Evolutionary conservation across 2,329 filamentous ascomycete genomes (phyloP).

Genomic region (Colletotrichum lini): DNA sequence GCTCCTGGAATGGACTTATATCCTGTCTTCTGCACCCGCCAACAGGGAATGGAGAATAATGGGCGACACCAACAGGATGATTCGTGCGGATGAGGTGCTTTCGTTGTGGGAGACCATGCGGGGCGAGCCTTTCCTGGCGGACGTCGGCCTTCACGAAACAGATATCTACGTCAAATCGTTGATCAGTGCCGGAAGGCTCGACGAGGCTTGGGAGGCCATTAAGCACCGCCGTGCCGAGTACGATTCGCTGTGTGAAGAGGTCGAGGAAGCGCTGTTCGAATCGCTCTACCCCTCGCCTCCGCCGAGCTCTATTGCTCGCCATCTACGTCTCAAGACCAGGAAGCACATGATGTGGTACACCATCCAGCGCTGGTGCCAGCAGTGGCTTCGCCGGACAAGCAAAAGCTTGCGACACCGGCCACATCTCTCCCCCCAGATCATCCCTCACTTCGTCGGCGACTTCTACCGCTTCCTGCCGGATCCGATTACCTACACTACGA

Average conservation of each 20-base stretch:
- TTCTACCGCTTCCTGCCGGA: constrained; percentile 37
- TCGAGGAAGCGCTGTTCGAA: constrained; percentile 34
- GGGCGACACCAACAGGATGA: constrained; percentile 48
- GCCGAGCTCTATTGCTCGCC: constrained; percentile 13
- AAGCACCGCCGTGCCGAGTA: constrained; percentile 18
- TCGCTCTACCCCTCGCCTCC: constrained; percentile 35
- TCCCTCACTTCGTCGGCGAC: constrained; percentile 38
- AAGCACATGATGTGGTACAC: constrained; percentile 40
- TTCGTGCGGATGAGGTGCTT: constrained; percentile 61
- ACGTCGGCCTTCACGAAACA: constrained; percentile 71
- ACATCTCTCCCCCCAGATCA: not conserved
- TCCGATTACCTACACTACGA: constrained; percentile 36
- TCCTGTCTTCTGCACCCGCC: constrained; percentile 62
- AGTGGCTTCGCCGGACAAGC: constrained; percentile 27
- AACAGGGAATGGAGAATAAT: constrained; percentile 54
- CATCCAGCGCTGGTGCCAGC: constrained; percentile 35
- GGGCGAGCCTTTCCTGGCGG: constrained; percentile 67
- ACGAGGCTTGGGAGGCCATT: constrained; percentile 33
- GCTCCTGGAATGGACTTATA: constrained; percentile 77
- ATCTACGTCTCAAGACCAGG: constrained; percentile 33
- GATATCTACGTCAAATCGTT: constrained; percentile 59
- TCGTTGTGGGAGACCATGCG: constrained; percentile 73
- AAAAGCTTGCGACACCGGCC: constrained; percentile 6
- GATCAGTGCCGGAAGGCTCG: constrained; percentile 45
- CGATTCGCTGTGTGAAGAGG: constrained; percentile 16